Base-by-base conservation (phyloP, 1,139 yeast species). In the Yamadazyma oceani region DNA sequence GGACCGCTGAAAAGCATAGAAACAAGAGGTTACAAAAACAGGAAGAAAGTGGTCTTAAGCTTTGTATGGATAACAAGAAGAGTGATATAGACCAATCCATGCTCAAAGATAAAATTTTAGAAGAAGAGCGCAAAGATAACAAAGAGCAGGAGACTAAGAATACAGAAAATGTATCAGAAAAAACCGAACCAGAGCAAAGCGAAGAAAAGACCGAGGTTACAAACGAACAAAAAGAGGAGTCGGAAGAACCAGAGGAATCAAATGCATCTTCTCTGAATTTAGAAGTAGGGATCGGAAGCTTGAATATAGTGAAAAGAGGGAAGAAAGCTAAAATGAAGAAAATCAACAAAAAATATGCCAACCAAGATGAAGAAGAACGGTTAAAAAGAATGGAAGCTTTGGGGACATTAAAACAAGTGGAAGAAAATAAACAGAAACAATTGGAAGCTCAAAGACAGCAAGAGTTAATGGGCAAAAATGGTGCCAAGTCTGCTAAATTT, bases 301-400 rank as follows among this genome's bases (percentile, higher is more conserved):
- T 54, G 32, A 46, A 52, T 49, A 33, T 61, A 49, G 32, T 60
- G 50, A 36, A 72, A 66, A 79, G 97, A 53, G 97, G 97, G 34
- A 88, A 85, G 60, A 86, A 83, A 55, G 82, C 85, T 16, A 89
- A 89, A 55, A 56, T 85, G 59, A 88, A 87, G 67, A 90, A 87
- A 58, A 85, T 86, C 39, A 84, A 85, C 21, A 71, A 78, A 37
- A 90, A 89, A 54, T 92, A 92, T 55, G 89, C 82, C 1, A 89
- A 84, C 44, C 97, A 90, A 59, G 97, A 90, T 55, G 97, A 88
- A 39, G 95, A 87, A 40, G 97, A 92, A 52, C 75, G 89, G 40
- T 55, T 63, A 35, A 53, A 82, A 43, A 74, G 92, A 44, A 79
- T 90, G 85, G 80, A 85, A 42, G 85, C 84, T 1, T 66, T 92